Base-by-base conservation (phyloP, 78 protist genomes). In the Paratrimastix pyriformis region DNA sequence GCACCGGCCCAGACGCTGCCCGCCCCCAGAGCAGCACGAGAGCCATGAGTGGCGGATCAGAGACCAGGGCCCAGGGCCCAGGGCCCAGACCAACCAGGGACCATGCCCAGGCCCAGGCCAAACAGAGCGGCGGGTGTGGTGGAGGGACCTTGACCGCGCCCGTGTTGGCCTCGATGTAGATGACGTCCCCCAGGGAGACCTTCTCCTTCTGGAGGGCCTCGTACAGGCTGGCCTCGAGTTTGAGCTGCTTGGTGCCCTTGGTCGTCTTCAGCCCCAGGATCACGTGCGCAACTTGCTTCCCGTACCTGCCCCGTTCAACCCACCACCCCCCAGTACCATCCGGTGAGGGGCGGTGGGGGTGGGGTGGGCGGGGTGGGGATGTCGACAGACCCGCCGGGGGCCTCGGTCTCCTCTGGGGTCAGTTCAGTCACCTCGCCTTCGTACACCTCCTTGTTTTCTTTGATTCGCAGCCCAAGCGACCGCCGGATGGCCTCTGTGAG, bases 381-480 rank as follows among this genome's bases (percentile, higher is more conserved):
- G n/a, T n/a, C n/a, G n/a, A n/a, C n/a, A n/a, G n/a, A 57, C 26
- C 69, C 78, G 18, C 85, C 70, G 30, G 96, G 89, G 64, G 89
- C 84, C 44, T 96, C 98, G 3, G 94, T 80, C 83, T 98, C 99
- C 57, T 87, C 94, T 18, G 98, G 96, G 0, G 91, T 91, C 30
- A 98, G 77, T 65, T 96, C 99, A 3, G 93, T 93, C 7, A 95
- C 97, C 76, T 93, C 98, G 40, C 99, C 99, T 73, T 98, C 99
- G 77, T 88, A 98, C 32, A 98, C 99, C 44, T 96, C 99, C 82
- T 96, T 96, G 37, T 68, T 84, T 74, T 98, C 99, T 72, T 92
- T 93, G 85, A 98, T 95, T 5, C 98, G 83, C 18, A 98, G 88
- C 32, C 97, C 99, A 55, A 98, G 96, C 3, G 99, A 88, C 5